Percentiles rank a stretch among this genome's conserved stretches.
These are phyloP conservation scores for Xylaria nigripes DNA, from an alignment of 495 filamentous ascomycete species.

Conservation along the genomic window DNA sequence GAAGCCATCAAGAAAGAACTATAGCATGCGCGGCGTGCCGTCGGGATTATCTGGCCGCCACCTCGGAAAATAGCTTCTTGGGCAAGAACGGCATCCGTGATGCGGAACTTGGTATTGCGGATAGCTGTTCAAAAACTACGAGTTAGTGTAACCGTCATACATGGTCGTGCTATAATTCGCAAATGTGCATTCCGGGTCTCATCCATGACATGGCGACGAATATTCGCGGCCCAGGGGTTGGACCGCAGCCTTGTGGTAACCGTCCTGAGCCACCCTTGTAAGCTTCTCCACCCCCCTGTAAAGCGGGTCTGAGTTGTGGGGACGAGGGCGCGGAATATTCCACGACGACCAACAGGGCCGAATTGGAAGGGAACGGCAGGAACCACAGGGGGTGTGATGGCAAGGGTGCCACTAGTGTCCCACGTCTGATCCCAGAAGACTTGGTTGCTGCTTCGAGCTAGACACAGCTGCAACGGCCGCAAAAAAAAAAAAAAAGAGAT, in stretches of 20 bases:
- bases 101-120: constrained; percentile 88
- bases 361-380: constrained; percentile 1
- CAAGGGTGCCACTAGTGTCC: constrained; percentile 9
- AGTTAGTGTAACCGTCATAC: constrained; percentile 13
- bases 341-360: constrained; percentile 6
- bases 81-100: constrained; percentile 84
- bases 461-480: constrained; percentile 7
- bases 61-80: constrained; percentile 87
- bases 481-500: no score
- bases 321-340: constrained; percentile 12
- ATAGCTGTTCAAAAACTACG: constrained; percentile 52
- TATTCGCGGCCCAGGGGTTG: not conserved
- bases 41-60: constrained; percentile 95
- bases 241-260: constrained; percentile 8
- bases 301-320: constrained; percentile 1
- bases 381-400: constrained; percentile 5
- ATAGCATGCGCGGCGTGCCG: constrained; percentile 83
- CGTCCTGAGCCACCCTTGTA: not conserved
- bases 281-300: constrained; percentile 1
- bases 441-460: constrained; percentile 8
- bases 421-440: constrained; percentile 1
- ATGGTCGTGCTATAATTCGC: not conserved
- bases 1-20: constrained; percentile 94
- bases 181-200: constrained; percentile 1
- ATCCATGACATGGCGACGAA: not conserved